A percentile compares a stretch with the other conserved stretches of the same genome.
phyloP scores from a whole-genome alignment of 129 eudicot species.

The Tanacetum coccineum region DNA sequence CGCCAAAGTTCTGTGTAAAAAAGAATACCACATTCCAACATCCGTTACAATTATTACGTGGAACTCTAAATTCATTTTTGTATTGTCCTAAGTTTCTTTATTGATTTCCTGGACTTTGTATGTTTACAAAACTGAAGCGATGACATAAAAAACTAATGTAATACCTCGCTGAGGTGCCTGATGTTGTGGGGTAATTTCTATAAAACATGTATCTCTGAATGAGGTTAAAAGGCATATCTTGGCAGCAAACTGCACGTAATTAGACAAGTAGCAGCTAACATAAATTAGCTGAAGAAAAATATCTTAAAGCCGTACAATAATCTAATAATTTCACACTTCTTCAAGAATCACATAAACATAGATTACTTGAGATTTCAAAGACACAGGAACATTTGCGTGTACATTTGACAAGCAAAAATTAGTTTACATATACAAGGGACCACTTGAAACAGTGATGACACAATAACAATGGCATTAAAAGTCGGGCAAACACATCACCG shows the following conservation, averaged over 20 bases:
- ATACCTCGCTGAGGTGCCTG: slow-evolving; percentile 60
- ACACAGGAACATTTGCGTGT: too few species aligned
- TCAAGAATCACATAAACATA: slow-evolving; percentile 1
- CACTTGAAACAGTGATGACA: not conserved
- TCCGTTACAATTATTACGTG: not conserved
- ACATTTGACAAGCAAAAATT: not conserved
- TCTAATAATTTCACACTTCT: not conserved
- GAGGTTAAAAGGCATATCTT: slow-evolving; percentile 86
- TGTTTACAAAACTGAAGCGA: not conserved
- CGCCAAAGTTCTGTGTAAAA: slow-evolving; percentile 64
- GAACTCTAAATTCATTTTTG: not conserved
- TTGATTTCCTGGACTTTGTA: slow-evolving; percentile 3
- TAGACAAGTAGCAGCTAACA: not conserved
- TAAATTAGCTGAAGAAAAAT: slow-evolving; percentile 14
- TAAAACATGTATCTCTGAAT: slow-evolving; percentile 77
- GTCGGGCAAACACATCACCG: slow-evolving; percentile 12
- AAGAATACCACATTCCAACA: not conserved
- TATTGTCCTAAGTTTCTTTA: not conserved
- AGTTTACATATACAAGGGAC: not conserved
- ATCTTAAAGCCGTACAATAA: slow-evolving; percentile 2
- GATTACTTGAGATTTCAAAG: not conserved
- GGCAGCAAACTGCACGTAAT: slow-evolving; percentile 62
- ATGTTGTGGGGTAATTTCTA: slow-evolving; percentile 66
- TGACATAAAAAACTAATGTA: not conserved
- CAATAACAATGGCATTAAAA: not conserved